Evolutionary conservation across 2,329 filamentous ascomycete genomes (phyloP).

Genomic region (Alternaria rosae): DNA sequence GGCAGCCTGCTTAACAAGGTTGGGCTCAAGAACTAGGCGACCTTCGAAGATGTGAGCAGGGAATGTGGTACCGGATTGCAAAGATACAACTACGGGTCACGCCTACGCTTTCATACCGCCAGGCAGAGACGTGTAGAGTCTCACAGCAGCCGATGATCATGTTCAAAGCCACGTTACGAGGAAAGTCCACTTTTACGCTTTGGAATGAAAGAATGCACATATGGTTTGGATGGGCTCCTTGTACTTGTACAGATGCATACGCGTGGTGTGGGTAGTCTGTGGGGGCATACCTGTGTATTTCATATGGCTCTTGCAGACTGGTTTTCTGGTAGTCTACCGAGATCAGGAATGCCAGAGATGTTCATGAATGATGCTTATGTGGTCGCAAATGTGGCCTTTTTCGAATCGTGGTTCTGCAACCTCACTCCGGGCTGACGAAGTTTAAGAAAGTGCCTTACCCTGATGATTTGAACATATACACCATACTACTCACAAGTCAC

Average conservation of each 20-base stretch:
- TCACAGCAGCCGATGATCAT: background rate
- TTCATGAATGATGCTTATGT: slow-evolving; percentile 3
- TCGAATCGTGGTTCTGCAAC: background rate
- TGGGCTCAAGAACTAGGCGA: slow-evolving; percentile 59
- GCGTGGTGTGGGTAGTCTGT: slow-evolving; percentile 7
- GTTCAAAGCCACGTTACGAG: slow-evolving; percentile 6
- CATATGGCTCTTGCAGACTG: background rate
- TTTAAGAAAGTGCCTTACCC: background rate
- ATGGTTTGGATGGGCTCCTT: slow-evolving; percentile 25
- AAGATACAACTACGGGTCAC: slow-evolving; percentile 8
- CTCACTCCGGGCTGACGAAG: background rate
- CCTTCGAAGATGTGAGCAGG: background rate
- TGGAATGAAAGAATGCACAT: slow-evolving; percentile 25
- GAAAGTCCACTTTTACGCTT: slow-evolving; percentile 18
- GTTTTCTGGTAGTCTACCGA: background rate
- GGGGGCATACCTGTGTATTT: background rate
- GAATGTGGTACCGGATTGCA: background rate
- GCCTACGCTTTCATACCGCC: slow-evolving; percentile 3
- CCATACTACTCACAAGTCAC: background rate
- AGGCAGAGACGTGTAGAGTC: slow-evolving; percentile 1
- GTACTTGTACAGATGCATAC: slow-evolving; percentile 38
- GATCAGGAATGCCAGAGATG: slow-evolving; percentile 7
- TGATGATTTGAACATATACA: background rate
- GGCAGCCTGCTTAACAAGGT: slow-evolving; percentile 62
- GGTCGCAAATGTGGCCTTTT: background rate